Conservation (phyloP, 768 basidiomycete genomes). For the Grammothele lineata region DNA sequence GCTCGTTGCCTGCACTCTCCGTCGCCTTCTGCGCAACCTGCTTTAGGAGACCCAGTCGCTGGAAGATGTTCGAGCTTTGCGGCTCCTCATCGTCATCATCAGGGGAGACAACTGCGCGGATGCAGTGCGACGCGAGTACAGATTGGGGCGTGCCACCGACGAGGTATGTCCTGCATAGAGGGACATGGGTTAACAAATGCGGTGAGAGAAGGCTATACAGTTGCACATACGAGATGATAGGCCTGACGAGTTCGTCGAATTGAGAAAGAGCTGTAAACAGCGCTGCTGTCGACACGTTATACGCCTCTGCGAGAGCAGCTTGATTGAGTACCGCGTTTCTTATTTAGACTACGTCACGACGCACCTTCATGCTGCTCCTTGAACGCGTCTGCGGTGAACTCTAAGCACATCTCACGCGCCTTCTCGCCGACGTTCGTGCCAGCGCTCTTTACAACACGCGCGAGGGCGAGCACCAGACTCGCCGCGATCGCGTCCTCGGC, state of each 20-base stretch:
- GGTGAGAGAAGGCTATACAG: neutral
- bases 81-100: conserved; percentile 32
- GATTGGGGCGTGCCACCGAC: conserved; percentile 66
- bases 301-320: conserved; percentile 49
- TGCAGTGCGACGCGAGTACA: conserved; percentile 53
- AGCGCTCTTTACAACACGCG: conserved; percentile 68
- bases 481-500: conserved; percentile 62
- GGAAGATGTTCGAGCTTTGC: conserved; percentile 52
- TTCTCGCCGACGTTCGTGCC: conserved; percentile 74
- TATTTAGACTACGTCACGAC: neutral
- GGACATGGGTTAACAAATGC: neutral
- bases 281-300: conserved; percentile 56
- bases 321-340: neutral
- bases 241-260: conserved; percentile 57
- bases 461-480: conserved; percentile 73
- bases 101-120: conserved; percentile 50
- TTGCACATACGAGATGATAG: conserved; percentile 61
- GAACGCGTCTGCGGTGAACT: conserved; percentile 78
- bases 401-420: conserved; percentile 65
- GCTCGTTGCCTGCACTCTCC: conserved; percentile 65
- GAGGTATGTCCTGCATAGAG: conserved; percentile 53
- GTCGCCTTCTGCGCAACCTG: conserved; percentile 70
- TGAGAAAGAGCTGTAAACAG: conserved; percentile 62
- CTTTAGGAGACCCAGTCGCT: conserved; percentile 55
- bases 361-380: conserved; percentile 64